phyloP scores from a whole-genome alignment of 441 rosid genomes.

The Jatropha podagrica region DNA sequence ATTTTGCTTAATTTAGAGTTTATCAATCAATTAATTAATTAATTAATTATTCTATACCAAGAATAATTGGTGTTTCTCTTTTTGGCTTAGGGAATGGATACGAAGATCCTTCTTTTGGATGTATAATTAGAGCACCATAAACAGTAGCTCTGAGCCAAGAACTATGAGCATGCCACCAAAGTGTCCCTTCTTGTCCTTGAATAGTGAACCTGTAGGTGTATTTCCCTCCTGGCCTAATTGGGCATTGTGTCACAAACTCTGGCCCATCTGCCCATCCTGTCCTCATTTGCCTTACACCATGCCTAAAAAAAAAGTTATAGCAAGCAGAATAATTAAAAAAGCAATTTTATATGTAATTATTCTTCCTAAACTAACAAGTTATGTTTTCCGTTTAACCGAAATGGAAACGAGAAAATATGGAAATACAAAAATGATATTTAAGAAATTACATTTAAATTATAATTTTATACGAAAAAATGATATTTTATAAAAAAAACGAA shows the following conservation, averaged over 20 bases:
- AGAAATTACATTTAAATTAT: no score
- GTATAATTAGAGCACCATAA: conserved; percentile 71
- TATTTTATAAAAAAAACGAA: no score
- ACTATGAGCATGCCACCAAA: conserved; percentile 98
- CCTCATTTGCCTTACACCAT: conserved; percentile 73
- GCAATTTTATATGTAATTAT: neutral
- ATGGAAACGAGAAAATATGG: no score
- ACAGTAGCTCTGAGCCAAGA: conserved; percentile 93
- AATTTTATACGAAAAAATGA: no score
- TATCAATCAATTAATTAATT: neutral
- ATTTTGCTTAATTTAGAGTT: neutral
- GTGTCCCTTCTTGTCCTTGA: conserved; percentile 79
- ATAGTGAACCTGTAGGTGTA: conserved; percentile 76
- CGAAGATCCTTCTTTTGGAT: conserved; percentile 52
- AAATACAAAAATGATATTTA: no score
- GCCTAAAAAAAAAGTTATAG: conserved; percentile 41
- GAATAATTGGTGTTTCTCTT: conserved; percentile 56
- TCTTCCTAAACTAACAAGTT: no score
- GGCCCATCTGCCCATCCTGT: conserved; percentile 96
- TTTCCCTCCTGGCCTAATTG: conserved; percentile 72
- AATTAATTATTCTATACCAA: conserved; percentile 41
- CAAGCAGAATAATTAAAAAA: neutral
- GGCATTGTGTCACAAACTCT: conserved; percentile 84
- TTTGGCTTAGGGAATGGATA: conserved; percentile 69
- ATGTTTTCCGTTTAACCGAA: no score